These are phyloP conservation scores for Kluyveromyces wickerhamii DNA, from an alignment of 805 yeast species.

Conservation along the genomic window DNA sequence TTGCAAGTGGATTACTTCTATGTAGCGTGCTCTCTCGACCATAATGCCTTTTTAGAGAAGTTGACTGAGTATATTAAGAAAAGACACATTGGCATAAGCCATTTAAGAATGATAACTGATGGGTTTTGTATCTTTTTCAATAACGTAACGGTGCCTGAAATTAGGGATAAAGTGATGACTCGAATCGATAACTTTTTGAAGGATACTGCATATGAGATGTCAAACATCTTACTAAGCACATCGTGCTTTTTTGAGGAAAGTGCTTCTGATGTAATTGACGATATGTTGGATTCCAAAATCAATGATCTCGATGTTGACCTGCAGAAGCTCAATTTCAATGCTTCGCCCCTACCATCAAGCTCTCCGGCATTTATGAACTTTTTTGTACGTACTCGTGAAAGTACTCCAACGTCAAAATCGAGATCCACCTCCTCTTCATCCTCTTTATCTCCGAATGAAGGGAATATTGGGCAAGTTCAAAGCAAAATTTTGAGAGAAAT, in stretches of 20 bases:
- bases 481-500: constrained; percentile 6
- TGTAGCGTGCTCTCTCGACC: constrained; percentile 27
- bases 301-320: constrained; percentile 8
- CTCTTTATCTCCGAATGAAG: constrained; percentile 9
- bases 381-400: constrained; percentile 1
- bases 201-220: constrained; percentile 20
- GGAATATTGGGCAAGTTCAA: not conserved
- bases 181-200: constrained; percentile 29
- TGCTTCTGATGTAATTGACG: constrained; percentile 19
- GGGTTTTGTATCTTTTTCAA: constrained; percentile 30
- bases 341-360: constrained; percentile 1
- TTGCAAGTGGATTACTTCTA: constrained; percentile 26
- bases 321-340: constrained; percentile 3
- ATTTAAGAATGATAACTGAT: constrained; percentile 31
- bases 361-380: constrained; percentile 5
- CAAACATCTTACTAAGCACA: constrained; percentile 21
- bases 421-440: constrained; percentile 6
- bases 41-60: constrained; percentile 23
- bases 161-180: constrained; percentile 20
- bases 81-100: constrained; percentile 12
- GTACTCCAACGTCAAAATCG: constrained; percentile 3
- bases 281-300: constrained; percentile 22
- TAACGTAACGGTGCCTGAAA: constrained; percentile 22
- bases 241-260: constrained; percentile 19
- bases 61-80: constrained; percentile 14